These are phyloP conservation scores for Yamadazyma trypodendri DNA, from an alignment of 1,139 yeast species.

Conservation along the genomic window DNA sequence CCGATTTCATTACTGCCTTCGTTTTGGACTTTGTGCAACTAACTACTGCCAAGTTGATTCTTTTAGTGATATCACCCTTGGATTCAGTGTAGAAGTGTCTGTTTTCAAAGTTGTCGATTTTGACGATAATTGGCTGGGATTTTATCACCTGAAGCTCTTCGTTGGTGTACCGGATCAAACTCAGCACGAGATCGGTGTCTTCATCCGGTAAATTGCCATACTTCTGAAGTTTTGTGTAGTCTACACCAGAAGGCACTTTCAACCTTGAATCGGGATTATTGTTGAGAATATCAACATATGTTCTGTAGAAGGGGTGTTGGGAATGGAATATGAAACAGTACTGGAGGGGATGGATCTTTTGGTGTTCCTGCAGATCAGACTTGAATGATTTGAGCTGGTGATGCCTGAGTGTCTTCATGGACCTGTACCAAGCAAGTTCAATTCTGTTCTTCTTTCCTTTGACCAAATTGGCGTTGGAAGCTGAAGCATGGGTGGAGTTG, in stretches of 20 bases:
- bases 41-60: conserved; percentile 3
- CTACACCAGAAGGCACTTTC: not conserved
- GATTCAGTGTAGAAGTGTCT: conserved; percentile 4
- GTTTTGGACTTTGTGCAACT: not conserved
- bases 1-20: not conserved
- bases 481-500: conserved; percentile 4
- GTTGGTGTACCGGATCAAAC: conserved; percentile 19
- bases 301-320: conserved; percentile 20
- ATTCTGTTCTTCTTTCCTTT: conserved; percentile 5
- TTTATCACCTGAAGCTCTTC: conserved; percentile 6
- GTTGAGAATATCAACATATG: conserved; percentile 13
- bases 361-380: no score
- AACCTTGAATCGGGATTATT: conserved; percentile 2
- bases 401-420: conserved; percentile 14
- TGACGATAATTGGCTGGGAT: conserved; percentile 1
- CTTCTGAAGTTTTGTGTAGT: not conserved
- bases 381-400: conserved; percentile 2
- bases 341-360: conserved; percentile 21
- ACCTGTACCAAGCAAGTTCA: conserved; percentile 11
- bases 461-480: conserved; percentile 3
- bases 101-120: conserved; percentile 6
- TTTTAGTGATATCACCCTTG: conserved; percentile 2
- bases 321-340: conserved; percentile 17
- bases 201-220: conserved; percentile 12
- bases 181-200: conserved; percentile 19